These are phyloP conservation scores for Panellus pusillus DNA, from an alignment of 768 basidiomycete genomes.

Conservation along the genomic window DNA sequence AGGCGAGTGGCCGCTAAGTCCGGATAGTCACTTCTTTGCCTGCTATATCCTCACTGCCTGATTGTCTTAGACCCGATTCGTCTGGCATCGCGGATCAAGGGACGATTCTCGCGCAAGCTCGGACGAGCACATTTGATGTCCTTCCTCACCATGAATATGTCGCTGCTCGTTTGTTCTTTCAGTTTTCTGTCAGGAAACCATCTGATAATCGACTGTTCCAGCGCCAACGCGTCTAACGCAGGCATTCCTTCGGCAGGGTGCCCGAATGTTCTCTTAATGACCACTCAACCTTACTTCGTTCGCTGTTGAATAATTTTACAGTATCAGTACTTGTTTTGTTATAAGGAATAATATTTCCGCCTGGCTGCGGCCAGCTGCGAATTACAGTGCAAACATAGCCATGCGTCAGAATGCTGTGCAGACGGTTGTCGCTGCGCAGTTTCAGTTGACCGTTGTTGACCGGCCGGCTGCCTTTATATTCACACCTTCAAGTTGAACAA, in stretches of 20 bases:
- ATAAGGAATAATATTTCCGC: slow-evolving; percentile 5
- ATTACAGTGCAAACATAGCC: slow-evolving; percentile 1
- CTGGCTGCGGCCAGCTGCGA: slow-evolving; percentile 18
- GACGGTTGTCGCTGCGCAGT: background rate
- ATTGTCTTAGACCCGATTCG: slow-evolving; percentile 43
- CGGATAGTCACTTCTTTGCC: slow-evolving; percentile 13
- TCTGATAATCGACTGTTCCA: slow-evolving; percentile 24
- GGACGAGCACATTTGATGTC: slow-evolving; percentile 78
- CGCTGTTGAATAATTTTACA: slow-evolving; percentile 14
- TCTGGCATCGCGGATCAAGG: slow-evolving; percentile 61
- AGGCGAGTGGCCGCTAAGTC: slow-evolving; percentile 51
- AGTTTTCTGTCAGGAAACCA: slow-evolving; percentile 6
- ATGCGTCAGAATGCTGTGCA: background rate
- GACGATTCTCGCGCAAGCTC: slow-evolving; percentile 66
- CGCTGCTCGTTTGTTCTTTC: slow-evolving; percentile 66
- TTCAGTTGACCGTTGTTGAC: background rate
- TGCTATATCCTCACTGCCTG: slow-evolving; percentile 18
- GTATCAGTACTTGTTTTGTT: slow-evolving; percentile 16
- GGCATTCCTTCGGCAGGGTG: slow-evolving; percentile 55
- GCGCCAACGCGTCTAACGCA: slow-evolving; percentile 52
- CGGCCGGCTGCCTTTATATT: background rate
- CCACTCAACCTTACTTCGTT: slow-evolving; percentile 15
- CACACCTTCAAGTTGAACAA: background rate
- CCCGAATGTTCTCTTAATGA: slow-evolving; percentile 39
- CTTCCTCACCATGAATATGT: slow-evolving; percentile 70